phyloP scores from a whole-genome alignment of 2,329 filamentous ascomycete genomes.

The Lizonia empirigonia region DNA sequence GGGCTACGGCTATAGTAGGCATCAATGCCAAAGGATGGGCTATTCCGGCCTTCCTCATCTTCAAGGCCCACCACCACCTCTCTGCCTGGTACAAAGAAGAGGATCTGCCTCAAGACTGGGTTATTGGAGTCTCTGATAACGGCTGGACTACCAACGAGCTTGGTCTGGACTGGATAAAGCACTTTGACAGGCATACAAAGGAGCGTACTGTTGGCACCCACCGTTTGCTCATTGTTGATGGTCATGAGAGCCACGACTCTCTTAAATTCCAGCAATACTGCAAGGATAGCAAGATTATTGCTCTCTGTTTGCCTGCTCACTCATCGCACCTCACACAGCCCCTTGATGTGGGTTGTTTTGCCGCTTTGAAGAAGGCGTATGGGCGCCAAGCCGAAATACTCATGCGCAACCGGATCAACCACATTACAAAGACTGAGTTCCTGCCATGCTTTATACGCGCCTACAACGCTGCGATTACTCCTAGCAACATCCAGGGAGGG shows the following conservation, averaged over 20 bases:
- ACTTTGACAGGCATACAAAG: slow-evolving; percentile 13
- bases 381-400: slow-evolving; percentile 21
- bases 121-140: too few species aligned
- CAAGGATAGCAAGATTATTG: slow-evolving; percentile 20
- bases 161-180: too few species aligned
- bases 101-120: background rate
- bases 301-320: slow-evolving; percentile 13
- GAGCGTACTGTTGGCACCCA: slow-evolving; percentile 6
- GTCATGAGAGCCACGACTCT: slow-evolving; percentile 13
- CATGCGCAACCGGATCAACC: slow-evolving; percentile 35
- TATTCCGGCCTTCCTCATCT: slow-evolving; percentile 9
- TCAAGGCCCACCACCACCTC: slow-evolving; percentile 3
- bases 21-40: slow-evolving; percentile 12
- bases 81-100: slow-evolving; percentile 7
- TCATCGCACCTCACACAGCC: slow-evolving; percentile 13
- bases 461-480: slow-evolving; percentile 30
- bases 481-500: slow-evolving; percentile 35
- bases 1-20: too few species aligned
- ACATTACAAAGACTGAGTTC: slow-evolving; percentile 30
- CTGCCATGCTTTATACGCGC: slow-evolving; percentile 29
- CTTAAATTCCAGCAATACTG: slow-evolving; percentile 17
- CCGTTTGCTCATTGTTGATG: slow-evolving; percentile 15
- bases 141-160: too few species aligned
- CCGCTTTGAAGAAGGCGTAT: slow-evolving; percentile 20
- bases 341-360: slow-evolving; percentile 17